phyloP scores from a whole-genome alignment of 257 asterid species.

The Eustoma russellianum region DNA sequence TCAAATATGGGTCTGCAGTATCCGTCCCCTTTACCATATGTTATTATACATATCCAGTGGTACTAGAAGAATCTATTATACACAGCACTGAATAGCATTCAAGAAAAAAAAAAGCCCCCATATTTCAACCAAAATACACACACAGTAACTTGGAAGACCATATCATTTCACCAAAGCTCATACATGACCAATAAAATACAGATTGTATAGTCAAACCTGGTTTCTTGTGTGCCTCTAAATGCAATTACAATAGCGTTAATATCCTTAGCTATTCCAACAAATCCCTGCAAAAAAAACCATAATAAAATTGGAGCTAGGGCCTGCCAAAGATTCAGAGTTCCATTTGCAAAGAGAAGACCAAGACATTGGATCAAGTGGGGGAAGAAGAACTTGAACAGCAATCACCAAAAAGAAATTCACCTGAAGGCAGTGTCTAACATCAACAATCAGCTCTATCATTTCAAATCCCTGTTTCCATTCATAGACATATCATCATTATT shows the following conservation, averaged over 20 bases:
- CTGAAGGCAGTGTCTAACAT: constrained; percentile 84
- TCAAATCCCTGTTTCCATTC: constrained; percentile 72
- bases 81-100: too few species aligned
- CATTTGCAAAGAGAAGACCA: not conserved
- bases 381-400: not conserved
- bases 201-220: constrained; percentile 36
- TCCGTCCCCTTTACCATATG: too few species aligned
- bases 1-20: too few species aligned
- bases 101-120: too few species aligned
- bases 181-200: too few species aligned
- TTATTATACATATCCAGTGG: too few species aligned
- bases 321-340: constrained; percentile 6
- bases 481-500: constrained; percentile 9
- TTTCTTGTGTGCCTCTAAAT: constrained; percentile 91
- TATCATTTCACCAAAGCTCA: too few species aligned
- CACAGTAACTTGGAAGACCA: too few species aligned
- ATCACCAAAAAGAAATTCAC: constrained; percentile 18
- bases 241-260: constrained; percentile 83
- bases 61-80: too few species aligned
- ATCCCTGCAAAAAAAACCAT: constrained; percentile 46
- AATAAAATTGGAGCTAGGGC: constrained; percentile 2
- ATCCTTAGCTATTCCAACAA: constrained; percentile 77
- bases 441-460: constrained; percentile 79
- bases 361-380: constrained; percentile 2
- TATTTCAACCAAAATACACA: too few species aligned